phyloP scores from a whole-genome alignment of 1,284 basidiomycete genomes.

The Apiotrichum siamense region DNA sequence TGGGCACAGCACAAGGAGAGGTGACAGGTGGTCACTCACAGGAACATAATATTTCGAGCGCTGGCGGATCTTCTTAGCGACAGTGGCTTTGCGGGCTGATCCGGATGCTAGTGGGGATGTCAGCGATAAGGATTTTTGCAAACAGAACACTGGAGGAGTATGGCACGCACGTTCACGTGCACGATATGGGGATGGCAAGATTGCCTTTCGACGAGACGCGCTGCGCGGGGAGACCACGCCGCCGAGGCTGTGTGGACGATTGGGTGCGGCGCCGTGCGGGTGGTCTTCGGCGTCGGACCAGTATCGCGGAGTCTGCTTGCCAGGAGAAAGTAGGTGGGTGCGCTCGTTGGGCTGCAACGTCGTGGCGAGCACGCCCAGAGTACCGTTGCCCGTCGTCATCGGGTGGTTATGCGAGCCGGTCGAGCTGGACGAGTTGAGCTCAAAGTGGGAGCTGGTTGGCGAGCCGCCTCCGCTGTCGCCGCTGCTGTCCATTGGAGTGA shows the following conservation, averaged over 20 bases:
- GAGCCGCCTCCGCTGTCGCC: background rate
- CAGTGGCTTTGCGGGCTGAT: constrained; percentile 5
- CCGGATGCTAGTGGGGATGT: background rate
- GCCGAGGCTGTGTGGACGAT: background rate
- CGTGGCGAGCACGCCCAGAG: background rate
- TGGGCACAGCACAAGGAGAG: background rate
- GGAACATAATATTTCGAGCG: constrained; percentile 47
- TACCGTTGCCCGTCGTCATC: background rate
- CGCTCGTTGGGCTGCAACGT: constrained; percentile 1
- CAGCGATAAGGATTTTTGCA: background rate
- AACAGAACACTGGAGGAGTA: background rate
- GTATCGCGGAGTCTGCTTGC: background rate
- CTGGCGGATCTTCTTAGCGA: constrained; percentile 40
- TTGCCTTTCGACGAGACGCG: background rate
- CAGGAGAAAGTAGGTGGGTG: background rate
- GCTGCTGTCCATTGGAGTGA: background rate
- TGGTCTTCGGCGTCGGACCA: constrained; percentile 2
- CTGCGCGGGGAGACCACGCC: background rate
- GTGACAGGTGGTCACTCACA: constrained; percentile 14
- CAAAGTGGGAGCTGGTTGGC: background rate
- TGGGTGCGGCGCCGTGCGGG: background rate
- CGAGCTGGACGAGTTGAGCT: background rate
- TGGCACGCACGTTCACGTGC: background rate
- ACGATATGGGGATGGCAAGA: background rate
- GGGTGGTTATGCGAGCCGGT: background rate